Evolutionary conservation across 2,329 filamentous ascomycete species (phyloP).

Genomic region (Metarhizium album): DNA sequence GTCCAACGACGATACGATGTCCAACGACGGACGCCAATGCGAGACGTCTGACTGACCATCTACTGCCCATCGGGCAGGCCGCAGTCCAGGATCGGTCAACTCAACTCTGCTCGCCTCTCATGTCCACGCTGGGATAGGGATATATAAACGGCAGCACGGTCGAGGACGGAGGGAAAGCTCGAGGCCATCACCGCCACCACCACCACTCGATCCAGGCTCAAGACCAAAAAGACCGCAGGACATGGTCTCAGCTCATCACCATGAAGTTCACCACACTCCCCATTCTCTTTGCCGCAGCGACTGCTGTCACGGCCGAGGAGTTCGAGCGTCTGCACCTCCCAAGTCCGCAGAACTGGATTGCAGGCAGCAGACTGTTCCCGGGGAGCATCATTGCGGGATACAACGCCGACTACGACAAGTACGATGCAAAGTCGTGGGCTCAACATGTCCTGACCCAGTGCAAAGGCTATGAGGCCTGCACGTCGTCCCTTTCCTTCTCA

Average conservation of each 20-base stretch:
- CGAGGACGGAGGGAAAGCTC: too few species aligned
- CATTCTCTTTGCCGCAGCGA: neutral
- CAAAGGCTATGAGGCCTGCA: neutral
- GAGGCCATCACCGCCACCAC: too few species aligned
- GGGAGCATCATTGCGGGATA: conserved; percentile 6
- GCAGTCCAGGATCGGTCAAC: too few species aligned
- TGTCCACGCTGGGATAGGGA: too few species aligned
- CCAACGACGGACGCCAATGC: too few species aligned
- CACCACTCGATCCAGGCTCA: too few species aligned
- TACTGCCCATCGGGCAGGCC: too few species aligned
- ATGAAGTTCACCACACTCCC: neutral
- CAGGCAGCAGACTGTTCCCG: conserved; percentile 4
- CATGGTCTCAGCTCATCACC: neutral
- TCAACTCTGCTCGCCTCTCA: too few species aligned
- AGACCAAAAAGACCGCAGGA: too few species aligned
- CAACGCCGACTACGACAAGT: conserved; percentile 3
- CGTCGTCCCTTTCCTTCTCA: neutral
- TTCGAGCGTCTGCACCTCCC: neutral
- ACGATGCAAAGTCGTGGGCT: conserved; percentile 3
- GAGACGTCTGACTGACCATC: too few species aligned
- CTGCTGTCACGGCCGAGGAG: neutral
- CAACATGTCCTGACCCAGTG: neutral
- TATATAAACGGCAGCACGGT: too few species aligned
- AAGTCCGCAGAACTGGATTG: conserved; percentile 1
- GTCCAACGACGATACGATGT: too few species aligned